Conservation (phyloP, 2,329 filamentous ascomycete species). For the Talaromyces marneffei region DNA sequence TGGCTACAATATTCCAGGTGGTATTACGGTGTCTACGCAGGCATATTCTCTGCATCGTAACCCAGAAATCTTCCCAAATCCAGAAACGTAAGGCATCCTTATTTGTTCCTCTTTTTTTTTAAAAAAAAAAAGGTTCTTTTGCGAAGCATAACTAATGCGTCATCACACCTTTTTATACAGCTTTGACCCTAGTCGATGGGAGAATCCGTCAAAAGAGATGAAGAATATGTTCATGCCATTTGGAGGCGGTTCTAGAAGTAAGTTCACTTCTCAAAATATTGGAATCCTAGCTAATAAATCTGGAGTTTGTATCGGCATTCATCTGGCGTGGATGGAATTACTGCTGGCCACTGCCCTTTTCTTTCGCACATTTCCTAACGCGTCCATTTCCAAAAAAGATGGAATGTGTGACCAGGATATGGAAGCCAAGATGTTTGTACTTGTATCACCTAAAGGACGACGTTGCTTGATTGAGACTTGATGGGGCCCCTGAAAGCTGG, state of each 20-base stretch:
- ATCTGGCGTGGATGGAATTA: conserved; percentile 57
- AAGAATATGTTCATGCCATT: conserved; percentile 60
- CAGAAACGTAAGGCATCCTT: conserved; percentile 28
- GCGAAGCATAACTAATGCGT: not conserved
- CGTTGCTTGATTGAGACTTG: conserved; percentile 29
- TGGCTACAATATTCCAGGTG: conserved; percentile 44
- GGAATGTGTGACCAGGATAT: conserved; percentile 30
- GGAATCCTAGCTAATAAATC: not conserved
- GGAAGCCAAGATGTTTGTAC: conserved; percentile 40
- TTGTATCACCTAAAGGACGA: conserved; percentile 37
- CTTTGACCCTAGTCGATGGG: conserved; percentile 51
- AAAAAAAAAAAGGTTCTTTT: not conserved
- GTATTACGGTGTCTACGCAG: conserved; percentile 47
- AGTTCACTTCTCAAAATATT: not conserved
- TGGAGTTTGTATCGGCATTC: conserved; percentile 56
- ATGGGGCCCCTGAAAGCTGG: not conserved
- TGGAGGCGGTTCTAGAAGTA: conserved; percentile 55
- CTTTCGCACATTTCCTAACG: conserved; percentile 31
- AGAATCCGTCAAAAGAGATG: conserved; percentile 27
- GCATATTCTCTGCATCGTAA: conserved; percentile 52
- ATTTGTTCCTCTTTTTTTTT: not conserved
- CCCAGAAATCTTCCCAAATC: conserved; percentile 42
- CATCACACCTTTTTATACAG: not conserved
- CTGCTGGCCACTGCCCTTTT: conserved; percentile 46
- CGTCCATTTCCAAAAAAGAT: not conserved